These are phyloP conservation scores for Candida gorgasii DNA, from an alignment of 805 yeast species.

Conservation along the genomic window DNA sequence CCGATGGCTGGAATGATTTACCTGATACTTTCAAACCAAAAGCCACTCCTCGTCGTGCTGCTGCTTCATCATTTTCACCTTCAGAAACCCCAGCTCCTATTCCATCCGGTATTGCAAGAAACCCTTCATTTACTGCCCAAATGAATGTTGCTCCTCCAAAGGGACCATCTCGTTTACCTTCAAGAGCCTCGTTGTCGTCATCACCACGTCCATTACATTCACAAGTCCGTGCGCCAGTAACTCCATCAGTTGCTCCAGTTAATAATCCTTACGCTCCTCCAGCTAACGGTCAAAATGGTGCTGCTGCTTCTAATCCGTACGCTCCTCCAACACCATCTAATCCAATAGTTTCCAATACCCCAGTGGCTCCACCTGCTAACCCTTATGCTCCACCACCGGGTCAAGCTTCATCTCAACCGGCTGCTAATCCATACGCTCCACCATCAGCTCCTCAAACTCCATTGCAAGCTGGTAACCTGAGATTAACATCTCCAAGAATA, in stretches of 20 bases:
- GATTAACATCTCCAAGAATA: constrained; percentile 6
- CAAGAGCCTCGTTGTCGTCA: constrained; percentile 19
- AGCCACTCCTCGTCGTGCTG: constrained; percentile 43
- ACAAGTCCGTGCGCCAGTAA: constrained; percentile 14
- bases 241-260: constrained; percentile 19
- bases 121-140: constrained; percentile 8
- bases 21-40: constrained; percentile 53
- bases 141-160: constrained; percentile 16
- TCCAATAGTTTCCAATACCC: constrained; percentile 6
- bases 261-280: constrained; percentile 29
- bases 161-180: constrained; percentile 26
- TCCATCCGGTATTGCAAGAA: constrained; percentile 12
- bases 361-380: constrained; percentile 7
- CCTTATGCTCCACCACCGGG: constrained; percentile 13
- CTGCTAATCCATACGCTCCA: constrained; percentile 10
- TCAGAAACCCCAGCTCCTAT: constrained; percentile 13
- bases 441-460: constrained; percentile 10
- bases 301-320: constrained; percentile 22
- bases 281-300: constrained; percentile 14
- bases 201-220: constrained; percentile 16
- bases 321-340: constrained; percentile 17
- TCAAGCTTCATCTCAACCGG: constrained; percentile 6
- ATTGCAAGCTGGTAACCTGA: neutral
- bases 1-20: constrained; percentile 73
- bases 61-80: constrained; percentile 39